Evolutionary conservation across 1,139 yeast genomes (phyloP), one percentile per base, ranked within the genome.

Genomic region (Pichia sp.): DNA sequence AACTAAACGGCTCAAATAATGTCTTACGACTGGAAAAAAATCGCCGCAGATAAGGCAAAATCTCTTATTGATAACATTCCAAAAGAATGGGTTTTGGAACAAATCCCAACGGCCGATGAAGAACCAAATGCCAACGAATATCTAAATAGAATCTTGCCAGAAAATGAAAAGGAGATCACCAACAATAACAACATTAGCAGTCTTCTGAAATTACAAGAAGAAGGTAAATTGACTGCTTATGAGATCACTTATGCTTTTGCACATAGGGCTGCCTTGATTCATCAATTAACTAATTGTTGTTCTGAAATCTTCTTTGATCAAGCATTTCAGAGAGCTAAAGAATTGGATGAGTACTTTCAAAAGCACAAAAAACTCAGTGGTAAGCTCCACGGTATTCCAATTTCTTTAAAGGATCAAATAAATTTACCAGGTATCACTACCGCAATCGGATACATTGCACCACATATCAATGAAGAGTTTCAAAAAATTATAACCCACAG

Each of bases 341-440:
- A 63, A 47, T 64, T 75, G 49, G 84, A 79, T 52, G 64, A 60
- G 9, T 60, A 65, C 49, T 65, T 58, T 38, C 50, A 50, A 4
- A 48, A 56, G 36, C 59, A 60, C 2, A 74, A 73, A 1, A 58
- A 65, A 42, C 49, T 65, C 0, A 46, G 65, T 11, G 84, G 85
- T 16, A 81, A 82, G 5, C 62, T 82, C 33, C 86, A 83, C 44
- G 92, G 90, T 3, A 64, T 83, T 47, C 88, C 88, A 8, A 31
- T 31, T 11, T 31, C 86, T 3, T 56, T 81, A 45, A 73, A 74
- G 51, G 81, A 76, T 50, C 75, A 73, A 49, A 60, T 74, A 45
- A 71, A 72, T 45, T 52, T 74, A n/a, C 66, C 64, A 44, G 79
- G 79, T 1, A 47, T 67, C 5, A 73, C 67, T 38, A 64, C 77